phyloP scores from a whole-genome alignment of 2,329 filamentous ascomycete genomes.

The Botrytis tulipae region DNA sequence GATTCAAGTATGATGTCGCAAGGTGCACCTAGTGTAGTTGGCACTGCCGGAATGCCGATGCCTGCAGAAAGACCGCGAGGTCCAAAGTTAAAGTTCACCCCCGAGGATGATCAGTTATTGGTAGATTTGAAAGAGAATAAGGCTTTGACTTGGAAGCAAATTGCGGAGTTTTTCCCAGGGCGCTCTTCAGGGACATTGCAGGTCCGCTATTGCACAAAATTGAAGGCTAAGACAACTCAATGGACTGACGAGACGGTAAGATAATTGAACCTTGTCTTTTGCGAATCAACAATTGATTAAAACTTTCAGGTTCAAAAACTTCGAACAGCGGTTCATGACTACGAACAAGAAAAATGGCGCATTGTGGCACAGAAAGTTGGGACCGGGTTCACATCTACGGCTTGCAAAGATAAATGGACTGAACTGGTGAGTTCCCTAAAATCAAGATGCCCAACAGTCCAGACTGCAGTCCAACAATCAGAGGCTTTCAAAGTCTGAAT shows the following conservation, averaged over 20 bases:
- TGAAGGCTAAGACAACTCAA: conserved; percentile 88
- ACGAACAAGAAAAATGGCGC: conserved; percentile 90
- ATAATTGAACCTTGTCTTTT: conserved; percentile 22
- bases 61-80: conserved; percentile 79
- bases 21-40: conserved; percentile 79
- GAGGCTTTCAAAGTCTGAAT: background rate
- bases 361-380: conserved; percentile 89
- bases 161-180: conserved; percentile 92
- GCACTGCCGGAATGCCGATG: conserved; percentile 80
- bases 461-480: background rate
- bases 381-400: conserved; percentile 80
- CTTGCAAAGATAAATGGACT: conserved; percentile 66
- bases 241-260: conserved; percentile 93
- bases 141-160: conserved; percentile 95
- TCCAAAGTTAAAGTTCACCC: conserved; percentile 90
- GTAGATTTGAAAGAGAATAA: conserved; percentile 93
- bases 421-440: conserved; percentile 30
- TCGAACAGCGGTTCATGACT: conserved; percentile 73
- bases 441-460: background rate
- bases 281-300: conserved; percentile 28
- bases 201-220: conserved; percentile 90
- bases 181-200: conserved; percentile 87
- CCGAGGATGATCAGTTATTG: conserved; percentile 83
- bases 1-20: conserved; percentile 46
- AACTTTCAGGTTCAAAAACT: conserved; percentile 68